Base-by-base conservation (phyloP, 1,284 basidiomycete genomes). In the Psilocybe mexicana region DNA sequence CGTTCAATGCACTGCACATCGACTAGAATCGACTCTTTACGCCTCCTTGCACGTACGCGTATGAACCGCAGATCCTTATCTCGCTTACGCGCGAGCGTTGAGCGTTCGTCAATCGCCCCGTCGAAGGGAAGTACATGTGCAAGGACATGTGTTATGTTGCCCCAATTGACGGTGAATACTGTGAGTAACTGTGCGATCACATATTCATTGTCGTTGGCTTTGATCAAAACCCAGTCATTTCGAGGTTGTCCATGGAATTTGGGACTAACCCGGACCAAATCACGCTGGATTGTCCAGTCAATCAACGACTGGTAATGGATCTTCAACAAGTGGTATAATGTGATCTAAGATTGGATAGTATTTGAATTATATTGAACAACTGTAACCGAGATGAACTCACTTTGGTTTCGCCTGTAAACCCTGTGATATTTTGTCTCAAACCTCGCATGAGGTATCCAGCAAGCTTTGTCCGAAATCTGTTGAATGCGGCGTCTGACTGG, bases 171-270 rank as follows among this genome's bases (percentile, higher is more conserved):
- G 2, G 10, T 5, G 35, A 59, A 53, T 7, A 62, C 35, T n/a
- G 14, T 36, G 25, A 62, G 54, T 2, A 62, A 10, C 24, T 59
- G 61, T 14, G 35, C 61, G 43, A 62, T 54, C 2, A 56, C 40
- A 7, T 26, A 46, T 6, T 52, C 25, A n/a, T n/a, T 43, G n/a
- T 44, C 18, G 24, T 49, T 24, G 2, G 43, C 43, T 47, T 62
- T 55, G 25, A 62, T 35, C 1, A 59, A 12, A 25, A 47, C 57
- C 30, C n/a, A 59, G 33, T 62, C 61, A 48, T 59, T 57, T 14
- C 52, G 28, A 12, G 54, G 57, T 14, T 46, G 36, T 25, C 44
- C 14, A 30, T 59, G 57, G 35, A 62, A 62, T 1, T 46, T 35
- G 5, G 54, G 54, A 23, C 56, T 59, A 12, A 54, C 54, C 3